Evolutionary conservation across 2,329 filamentous ascomycete genomes (phyloP).

Genomic region (Diaporthe ilicicola): DNA sequence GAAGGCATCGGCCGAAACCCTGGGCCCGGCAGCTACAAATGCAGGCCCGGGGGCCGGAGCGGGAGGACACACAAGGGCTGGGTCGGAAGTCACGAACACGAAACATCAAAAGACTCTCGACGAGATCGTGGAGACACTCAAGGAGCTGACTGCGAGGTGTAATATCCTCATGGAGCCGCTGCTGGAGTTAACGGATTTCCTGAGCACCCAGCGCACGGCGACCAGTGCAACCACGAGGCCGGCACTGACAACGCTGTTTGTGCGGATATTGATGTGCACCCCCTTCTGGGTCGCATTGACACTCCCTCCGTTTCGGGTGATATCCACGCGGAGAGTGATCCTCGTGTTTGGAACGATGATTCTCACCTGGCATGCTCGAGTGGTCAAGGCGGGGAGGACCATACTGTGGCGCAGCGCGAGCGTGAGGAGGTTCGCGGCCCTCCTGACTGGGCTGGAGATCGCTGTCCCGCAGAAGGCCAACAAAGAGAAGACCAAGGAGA

Average conservation of each 20-base stretch:
- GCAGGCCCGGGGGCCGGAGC: conserved; percentile 30
- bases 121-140: conserved; percentile 94
- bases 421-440: conserved; percentile 73
- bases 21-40: conserved; percentile 41
- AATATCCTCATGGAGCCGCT: conserved; percentile 92
- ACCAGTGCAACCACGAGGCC: conserved; percentile 92
- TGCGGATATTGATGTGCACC: conserved; percentile 86
- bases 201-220: conserved; percentile 88
- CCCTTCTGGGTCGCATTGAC: conserved; percentile 89
- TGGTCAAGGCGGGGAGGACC: conserved; percentile 83
- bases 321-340: conserved; percentile 85
- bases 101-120: conserved; percentile 94
- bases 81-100: conserved; percentile 68
- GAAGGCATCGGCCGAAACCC: conserved; percentile 34
- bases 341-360: conserved; percentile 87
- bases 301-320: conserved; percentile 81
- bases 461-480: conserved; percentile 41
- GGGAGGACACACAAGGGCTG: conserved; percentile 50
- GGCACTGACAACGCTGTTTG: conserved; percentile 87
- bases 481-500: conserved; percentile 38
- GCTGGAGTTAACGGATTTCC: conserved; percentile 87
- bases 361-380: conserved; percentile 90
- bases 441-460: conserved; percentile 84
- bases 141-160: conserved; percentile 88
- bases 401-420: conserved; percentile 89